Base-by-base conservation (phyloP, 352 stramenopile species). In the Phytophthora sp. region DNA sequence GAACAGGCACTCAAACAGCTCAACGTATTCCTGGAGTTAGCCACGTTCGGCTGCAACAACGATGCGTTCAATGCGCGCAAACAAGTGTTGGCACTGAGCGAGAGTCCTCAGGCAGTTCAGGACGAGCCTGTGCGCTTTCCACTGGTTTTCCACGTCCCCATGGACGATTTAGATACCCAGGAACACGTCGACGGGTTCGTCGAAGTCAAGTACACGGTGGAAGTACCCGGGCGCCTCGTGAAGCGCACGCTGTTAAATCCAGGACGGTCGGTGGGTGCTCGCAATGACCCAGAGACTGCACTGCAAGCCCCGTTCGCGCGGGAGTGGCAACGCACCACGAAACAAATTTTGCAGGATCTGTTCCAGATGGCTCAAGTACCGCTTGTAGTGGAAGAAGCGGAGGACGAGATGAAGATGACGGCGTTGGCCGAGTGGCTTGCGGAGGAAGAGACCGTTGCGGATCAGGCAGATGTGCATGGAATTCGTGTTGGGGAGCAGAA, bases 1-100 rank as follows among this genome's bases (percentile, higher is more conserved):
- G 84, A 91, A 64, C 63, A 84, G 16, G 83, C 84, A 13, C 73
- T 93, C n/a, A 93, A 93, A 66, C 75, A 89, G 50, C 77, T 93
- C 52, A 93, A 93, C 66, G 63, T 82, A 46, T 93, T 91, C 61
- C 66, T 93, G 15, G 80, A 86, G 54, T 68, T 93, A 45, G 84
- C 84, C 15, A 46, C 71, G 7, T 76, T 68, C 16, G 84, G 79
- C 49, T 93, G 84, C 65, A 90, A 91, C 63, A 89, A 88, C 70
- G 79, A 91, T 71, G 73, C 77, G 5, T 83, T 77, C 62, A 71
- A 69, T 41, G 75, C 81, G 13, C 82, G 81, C 16, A 81, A 79
- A 44, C 79, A 88, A 29, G 62, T 89, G 24, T 52, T 86, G 29
- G 76, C 71, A 11, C 63, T 84, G 16, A 58, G 58, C 0, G 50